These are phyloP conservation scores for Pichia deserticola DNA, from an alignment of 805 yeast species.

Conservation along the genomic window DNA sequence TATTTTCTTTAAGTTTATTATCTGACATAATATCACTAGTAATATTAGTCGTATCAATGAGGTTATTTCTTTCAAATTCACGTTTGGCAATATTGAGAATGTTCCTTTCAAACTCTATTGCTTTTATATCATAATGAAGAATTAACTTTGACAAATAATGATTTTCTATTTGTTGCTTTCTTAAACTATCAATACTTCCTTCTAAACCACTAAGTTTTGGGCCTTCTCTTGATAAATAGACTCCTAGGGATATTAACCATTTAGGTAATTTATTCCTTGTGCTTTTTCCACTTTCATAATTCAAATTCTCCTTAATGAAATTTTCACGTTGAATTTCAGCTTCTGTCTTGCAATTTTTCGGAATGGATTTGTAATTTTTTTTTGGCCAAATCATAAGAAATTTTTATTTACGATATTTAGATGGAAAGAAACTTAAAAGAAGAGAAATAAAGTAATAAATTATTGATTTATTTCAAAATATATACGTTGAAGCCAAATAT, in stretches of 20 bases:
- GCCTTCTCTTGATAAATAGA: neutral
- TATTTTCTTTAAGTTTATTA: too few relatives aligned
- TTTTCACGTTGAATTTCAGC: neutral
- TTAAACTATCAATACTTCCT: neutral
- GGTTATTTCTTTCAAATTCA: neutral
- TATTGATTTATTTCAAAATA: too few relatives aligned
- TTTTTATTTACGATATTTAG: too few relatives aligned
- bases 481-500: too few relatives aligned
- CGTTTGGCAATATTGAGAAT: neutral
- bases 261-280: neutral
- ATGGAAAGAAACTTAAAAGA: too few relatives aligned
- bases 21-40: too few relatives aligned
- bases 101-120: neutral
- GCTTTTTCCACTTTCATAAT: neutral
- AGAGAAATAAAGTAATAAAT: too few relatives aligned
- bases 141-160: neutral
- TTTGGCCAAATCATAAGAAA: neutral
- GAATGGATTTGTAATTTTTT: neutral
- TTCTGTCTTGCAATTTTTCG: neutral
- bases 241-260: neutral
- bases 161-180: neutral
- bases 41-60: too few relatives aligned
- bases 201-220: neutral
- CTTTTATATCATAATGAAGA: neutral
- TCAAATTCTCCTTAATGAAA: neutral